Base-by-base conservation (phyloP, 192 early-diverging fungal species). In the Phycomyces nitens region DNA sequence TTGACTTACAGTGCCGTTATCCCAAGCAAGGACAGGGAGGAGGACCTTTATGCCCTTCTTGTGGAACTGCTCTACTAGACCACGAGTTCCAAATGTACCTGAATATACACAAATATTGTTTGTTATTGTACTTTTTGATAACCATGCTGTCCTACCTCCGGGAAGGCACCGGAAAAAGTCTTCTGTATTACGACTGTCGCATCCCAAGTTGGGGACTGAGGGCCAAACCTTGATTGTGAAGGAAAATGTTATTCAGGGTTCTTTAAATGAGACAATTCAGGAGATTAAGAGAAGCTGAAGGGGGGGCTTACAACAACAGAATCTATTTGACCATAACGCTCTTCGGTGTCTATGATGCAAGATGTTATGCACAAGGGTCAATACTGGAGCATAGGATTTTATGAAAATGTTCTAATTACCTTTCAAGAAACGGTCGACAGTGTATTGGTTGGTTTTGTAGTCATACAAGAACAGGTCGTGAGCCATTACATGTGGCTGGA, bases 101-200 rank as follows among this genome's bases (percentile, higher is more conserved):
- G 22, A 23, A 18, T 23, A 21, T 40, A 9, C 3, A n/a, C 14
- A 8, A 5, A 42, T 14, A 42, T 21, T 5, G 42, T 47, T 23
- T 49, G 26, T 50, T 51, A 29, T 39, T 62, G 22, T 5, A 44
- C 12, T 9, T 43, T n/a, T 49, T 44, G 26, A 20, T 50, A 21
- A 21, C 24, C 27, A 26, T 18, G 42, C 22, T 42, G 22, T 12
- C 18, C 24, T 55, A 65, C 64, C 64, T 57, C 64, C 64, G 2
- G 64, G 64, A 50, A 65, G 53, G 47, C 54, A 65, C 20, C 64
- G 29, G 29, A 65, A 65, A 44, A 57, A 57, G 16, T 65, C 64
- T 50, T 65, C 64, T 27, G 64, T 54, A 26, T 65, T 65, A 57
- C 64, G 64, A 56, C 64, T 65, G n/a, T 65, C 64, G 34, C 64